Evolutionary conservation across 176 grass and related monocot genomes (phyloP), one percentile per base, ranked within the genome.

Genomic region (Cenchrus purpureus): DNA sequence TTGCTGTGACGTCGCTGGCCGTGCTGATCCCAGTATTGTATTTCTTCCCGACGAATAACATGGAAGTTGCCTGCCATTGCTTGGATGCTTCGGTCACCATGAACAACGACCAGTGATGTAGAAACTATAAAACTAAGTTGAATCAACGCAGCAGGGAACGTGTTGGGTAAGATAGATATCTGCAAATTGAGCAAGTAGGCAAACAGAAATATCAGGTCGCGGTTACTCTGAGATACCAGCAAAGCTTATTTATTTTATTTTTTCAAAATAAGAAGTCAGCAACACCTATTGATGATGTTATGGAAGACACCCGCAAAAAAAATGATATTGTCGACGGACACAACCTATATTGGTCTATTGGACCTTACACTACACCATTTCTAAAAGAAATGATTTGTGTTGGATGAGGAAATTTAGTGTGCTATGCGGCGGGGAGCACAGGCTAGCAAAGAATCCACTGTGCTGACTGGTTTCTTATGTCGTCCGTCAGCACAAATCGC

Each of bases 11-110:
- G 65, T 70, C 74, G 12, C 10, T 29, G 44, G 2, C 45, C 3
- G 65, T 13, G 6, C 20, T 71, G 28, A 56, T 69, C 64, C 42
- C 53, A 19, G 17, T 71, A 32, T 22, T 31, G 17, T 71, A 32
- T 22, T 31, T 49, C 65, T 78, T 70, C 53, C 43, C 42, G 0
- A 49, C 64, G 34, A 89, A 85, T 78, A 19, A 19, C 66, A 28
- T 52, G 40, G 58, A 46, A 74, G 31, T 59, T 90, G 67, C 79
- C 28, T 82, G 79, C 12, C 19, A 73, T 10, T 56, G 2, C 12
- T 57, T 43, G 10, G 46, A 58, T 57, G 65, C 28, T 79, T 66
- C 17, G 56, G 56, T 58, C 56, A 58, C 37, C 37, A 40, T 58
- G 56, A 58, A 58, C 56, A 58, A n/a, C 17, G 56, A 58, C 56